Evolutionary conservation across 2,329 filamentous ascomycete species (phyloP), one percentile per base, ranked within the genome.

Genomic region (Rhytidhysteron rufulum): DNA sequence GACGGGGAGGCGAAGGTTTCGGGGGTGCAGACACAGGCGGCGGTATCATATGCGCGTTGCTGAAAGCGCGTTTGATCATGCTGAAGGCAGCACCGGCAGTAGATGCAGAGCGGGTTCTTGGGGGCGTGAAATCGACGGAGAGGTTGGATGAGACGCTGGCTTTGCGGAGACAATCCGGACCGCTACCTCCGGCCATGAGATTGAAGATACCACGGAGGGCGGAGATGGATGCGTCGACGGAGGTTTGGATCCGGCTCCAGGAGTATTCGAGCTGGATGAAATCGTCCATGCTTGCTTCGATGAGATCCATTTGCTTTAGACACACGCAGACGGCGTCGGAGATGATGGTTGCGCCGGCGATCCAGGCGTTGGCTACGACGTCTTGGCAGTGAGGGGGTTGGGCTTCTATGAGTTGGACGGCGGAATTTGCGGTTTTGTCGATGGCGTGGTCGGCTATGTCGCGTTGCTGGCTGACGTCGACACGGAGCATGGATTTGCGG

Each of bases 211-310:
- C 68, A 31, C 67, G 67, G 2, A 73, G 51, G 9, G 67, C 68
- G 5, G 66, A 63, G 24, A 69, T 62, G 24, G 67, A 61, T 7
- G 62, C 57, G 25, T 67, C 60, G 3, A 69, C 63, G 1, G 66
- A 63, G 7, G 58, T 63, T 40, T 71, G 68, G 31, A 72, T 68
- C 8, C 50, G 60, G 17, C 57, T 65, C 62, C 66, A 71, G 30
- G 63, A 61, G 40, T 71, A 68, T 41, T 73, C 69, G 7, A 72
- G 57, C 3, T 65, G 64, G 40, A 72, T 71, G 44, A 71, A 71
- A 51, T 73, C 69, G 41, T 68, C 58, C 34, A 70, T 55, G 46
- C 60, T 62, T 4, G 58, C 44, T 30, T 71, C 69, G 4, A 72
- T 50, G 6, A 50, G 43, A 13, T 65, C 57, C 47, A 72, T 65